Evolutionary conservation across 208 protist species (phyloP).

Genomic region (Acanthamoeba triangularis): DNA sequence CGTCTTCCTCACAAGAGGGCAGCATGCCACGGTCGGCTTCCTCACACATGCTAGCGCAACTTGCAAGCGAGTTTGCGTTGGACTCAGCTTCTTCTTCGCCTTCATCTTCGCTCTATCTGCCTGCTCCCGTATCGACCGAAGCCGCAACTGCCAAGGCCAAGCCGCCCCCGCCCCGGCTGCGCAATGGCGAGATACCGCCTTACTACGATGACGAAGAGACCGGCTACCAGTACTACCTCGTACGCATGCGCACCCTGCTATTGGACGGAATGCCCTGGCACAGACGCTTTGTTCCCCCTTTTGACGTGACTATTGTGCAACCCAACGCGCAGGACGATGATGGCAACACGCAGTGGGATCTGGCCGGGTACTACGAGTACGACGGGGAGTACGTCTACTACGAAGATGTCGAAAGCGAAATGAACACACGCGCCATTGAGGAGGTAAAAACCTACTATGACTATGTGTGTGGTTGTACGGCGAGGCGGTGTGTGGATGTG

Average conservation of each 20-base stretch:
- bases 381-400: conserved; percentile 59
- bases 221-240: conserved; percentile 66
- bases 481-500: background rate
- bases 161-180: conserved; percentile 18
- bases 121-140: background rate
- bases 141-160: background rate
- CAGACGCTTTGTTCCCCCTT: background rate
- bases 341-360: conserved; percentile 44
- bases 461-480: background rate
- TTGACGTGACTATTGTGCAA: background rate
- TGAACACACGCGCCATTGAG: conserved; percentile 19
- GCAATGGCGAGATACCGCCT: conserved; percentile 49
- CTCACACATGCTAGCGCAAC: background rate
- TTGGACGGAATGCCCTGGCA: background rate
- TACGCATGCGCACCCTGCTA: background rate
- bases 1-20: background rate
- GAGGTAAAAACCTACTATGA: background rate
- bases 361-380: conserved; percentile 16
- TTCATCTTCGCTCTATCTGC: background rate
- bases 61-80: background rate
- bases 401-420: conserved; percentile 20
- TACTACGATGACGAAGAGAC: conserved; percentile 72
- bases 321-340: conserved; percentile 34
- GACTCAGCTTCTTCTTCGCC: background rate
- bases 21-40: background rate